Conservation (phyloP, 495 filamentous ascomycete genomes). For the Aspergillus leporis region DNA sequence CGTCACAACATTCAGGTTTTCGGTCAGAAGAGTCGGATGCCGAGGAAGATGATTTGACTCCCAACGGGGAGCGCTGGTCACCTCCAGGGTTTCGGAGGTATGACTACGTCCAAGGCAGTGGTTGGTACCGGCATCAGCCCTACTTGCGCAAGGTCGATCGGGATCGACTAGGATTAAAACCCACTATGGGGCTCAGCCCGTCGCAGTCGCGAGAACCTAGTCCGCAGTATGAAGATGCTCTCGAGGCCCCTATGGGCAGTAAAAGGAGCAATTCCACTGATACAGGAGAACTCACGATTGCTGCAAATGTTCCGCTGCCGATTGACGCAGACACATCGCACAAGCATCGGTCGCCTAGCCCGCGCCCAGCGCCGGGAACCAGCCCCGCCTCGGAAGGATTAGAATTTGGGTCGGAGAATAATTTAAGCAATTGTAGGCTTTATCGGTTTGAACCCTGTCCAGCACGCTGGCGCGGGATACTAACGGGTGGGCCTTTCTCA, state of each 20-base stretch:
- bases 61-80: conserved; percentile 51
- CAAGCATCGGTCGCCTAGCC: conserved; percentile 54
- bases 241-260: conserved; percentile 35
- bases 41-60: conserved; percentile 39
- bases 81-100: conserved; percentile 60
- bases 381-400: conserved; percentile 33
- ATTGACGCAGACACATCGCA: conserved; percentile 50
- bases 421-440: conserved; percentile 57
- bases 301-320: conserved; percentile 59
- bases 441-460: conserved; percentile 30
- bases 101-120: conserved; percentile 47
- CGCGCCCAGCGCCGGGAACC: conserved; percentile 32
- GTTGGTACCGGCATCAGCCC: conserved; percentile 63
- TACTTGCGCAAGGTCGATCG: conserved; percentile 39
- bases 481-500: conserved; percentile 28
- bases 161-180: conserved; percentile 39
- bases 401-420: conserved; percentile 40
- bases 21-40: conserved; percentile 61
- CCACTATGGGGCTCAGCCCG: conserved; percentile 46
- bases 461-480: conserved; percentile 35
- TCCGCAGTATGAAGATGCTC: conserved; percentile 56
- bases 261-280: conserved; percentile 33
- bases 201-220: conserved; percentile 54
- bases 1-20: conserved; percentile 77
- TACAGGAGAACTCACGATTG: conserved; percentile 53